Base-by-base conservation (phyloP, 768 basidiomycete genomes). In the Rhodotorula kratochvilovae region DNA sequence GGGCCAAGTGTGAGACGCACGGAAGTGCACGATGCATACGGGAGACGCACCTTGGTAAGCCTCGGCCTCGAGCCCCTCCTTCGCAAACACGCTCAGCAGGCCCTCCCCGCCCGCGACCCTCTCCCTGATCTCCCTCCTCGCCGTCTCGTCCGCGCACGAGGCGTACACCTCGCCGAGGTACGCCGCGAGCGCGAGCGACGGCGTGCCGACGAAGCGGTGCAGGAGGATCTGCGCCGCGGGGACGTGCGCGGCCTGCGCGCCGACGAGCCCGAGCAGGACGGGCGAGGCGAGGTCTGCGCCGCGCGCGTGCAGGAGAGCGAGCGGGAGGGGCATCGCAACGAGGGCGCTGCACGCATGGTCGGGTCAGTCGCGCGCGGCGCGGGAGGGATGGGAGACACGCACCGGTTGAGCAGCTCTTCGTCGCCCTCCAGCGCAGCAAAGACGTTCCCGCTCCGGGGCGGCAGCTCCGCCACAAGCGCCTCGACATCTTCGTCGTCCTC, bases 241-340 rank as follows among this genome's bases (percentile, higher is more conserved):
- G 13, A 66, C 12, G 21, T 51, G 48, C 3, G 53, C 35, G 25
- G 29, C 23, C 23, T n/a, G 5, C 3, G 56, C 36, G 25, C 1
- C 36, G 42, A 46, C 1, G 61, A 45, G 12, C 29, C 7, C 16
- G 35, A 31, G 43, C 36, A 36, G 43, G 36, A 7, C 2, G 57
- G n/a, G 27, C n/a, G 31, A 2, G 58, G 43, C 19, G 31, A 70
- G 51, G 56, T 70, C 72, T 15, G 56, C 17, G 0, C 64, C 6
- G 33, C 72, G 67, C 3, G 42, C 64, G 56, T 73, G 72, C 13
- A 73, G 63, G 29, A 62, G 43, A 42, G 48, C 64, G 57, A 73
- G 61, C 3, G 61, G 39, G 35, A 70, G 42, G 10, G 68, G 62
- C 50, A 64, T 65, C 3, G 35, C 33, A 0, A 50, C 17, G 5